A percentile compares a stretch with the other conserved stretches of the same genome.
phyloP scores from a whole-genome alignment of 2,329 filamentous ascomycete species.

The Penicillium oxalicum region DNA sequence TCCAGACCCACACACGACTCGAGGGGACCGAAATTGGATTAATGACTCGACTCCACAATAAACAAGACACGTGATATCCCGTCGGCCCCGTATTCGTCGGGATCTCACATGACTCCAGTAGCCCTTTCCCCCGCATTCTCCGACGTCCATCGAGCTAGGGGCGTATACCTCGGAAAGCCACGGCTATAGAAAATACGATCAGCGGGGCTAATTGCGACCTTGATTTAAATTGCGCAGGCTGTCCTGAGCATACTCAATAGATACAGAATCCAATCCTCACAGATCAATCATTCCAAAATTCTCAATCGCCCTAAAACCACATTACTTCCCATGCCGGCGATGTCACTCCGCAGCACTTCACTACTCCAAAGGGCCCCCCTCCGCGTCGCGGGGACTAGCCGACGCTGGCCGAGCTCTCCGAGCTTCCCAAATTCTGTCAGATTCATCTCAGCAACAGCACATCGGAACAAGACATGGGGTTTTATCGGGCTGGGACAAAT shows the following conservation, averaged over 20 bases:
- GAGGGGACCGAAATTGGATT: no score
- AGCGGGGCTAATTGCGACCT: background rate
- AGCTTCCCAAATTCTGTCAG: constrained; percentile 13
- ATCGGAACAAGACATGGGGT: constrained; percentile 48
- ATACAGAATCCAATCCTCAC: no score
- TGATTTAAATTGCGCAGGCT: constrained; percentile 3
- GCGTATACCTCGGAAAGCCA: constrained; percentile 10
- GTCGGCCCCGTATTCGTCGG: no score
- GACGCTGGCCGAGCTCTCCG: constrained; percentile 11
- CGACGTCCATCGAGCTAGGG: no score
- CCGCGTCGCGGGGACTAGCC: constrained; percentile 6
- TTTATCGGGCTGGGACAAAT: constrained; percentile 58
- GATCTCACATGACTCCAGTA: background rate
- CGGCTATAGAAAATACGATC: constrained; percentile 6
- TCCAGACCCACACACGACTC: no score
- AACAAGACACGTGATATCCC: no score
- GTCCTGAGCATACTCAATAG: background rate
- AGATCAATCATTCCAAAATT: no score
- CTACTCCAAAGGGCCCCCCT: constrained; percentile 7
- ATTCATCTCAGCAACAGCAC: constrained; percentile 45
- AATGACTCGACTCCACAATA: no score
- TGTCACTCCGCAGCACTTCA: constrained; percentile 11
- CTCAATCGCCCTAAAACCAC: no score
- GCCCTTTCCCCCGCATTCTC: background rate
- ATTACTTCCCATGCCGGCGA: background rate